Conservation (phyloP, 2,329 filamentous ascomycete species). For the Neonectria faginata region DNA sequence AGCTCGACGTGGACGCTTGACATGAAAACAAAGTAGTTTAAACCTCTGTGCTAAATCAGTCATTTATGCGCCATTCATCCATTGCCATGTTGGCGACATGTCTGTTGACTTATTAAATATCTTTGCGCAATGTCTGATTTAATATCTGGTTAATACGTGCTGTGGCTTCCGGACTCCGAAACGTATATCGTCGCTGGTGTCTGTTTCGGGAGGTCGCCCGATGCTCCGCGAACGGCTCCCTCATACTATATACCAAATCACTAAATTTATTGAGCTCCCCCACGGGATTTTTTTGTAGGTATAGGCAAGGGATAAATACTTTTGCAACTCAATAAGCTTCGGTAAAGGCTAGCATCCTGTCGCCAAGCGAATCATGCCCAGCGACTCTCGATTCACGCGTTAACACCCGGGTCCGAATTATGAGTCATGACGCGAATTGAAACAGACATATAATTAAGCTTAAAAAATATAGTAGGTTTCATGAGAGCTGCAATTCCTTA, state of each 20-base stretch:
- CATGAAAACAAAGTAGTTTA: neutral
- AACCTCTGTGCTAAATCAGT: neutral
- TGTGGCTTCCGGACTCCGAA: neutral
- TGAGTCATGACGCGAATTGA: too few species aligned
- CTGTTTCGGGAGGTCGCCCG: neutral
- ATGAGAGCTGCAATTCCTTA: neutral
- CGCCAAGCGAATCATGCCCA: neutral
- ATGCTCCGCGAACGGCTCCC: neutral
- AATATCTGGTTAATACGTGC: neutral
- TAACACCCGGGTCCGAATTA: neutral
- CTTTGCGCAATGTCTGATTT: too few species aligned
- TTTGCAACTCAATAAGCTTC: neutral
- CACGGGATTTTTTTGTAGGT: too few species aligned
- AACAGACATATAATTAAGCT: neutral
- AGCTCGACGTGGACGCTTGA: too few species aligned
- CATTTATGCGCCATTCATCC: neutral
- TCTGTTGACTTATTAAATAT: too few species aligned
- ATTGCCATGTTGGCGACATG: neutral
- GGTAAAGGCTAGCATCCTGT: neutral
- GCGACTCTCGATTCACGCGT: neutral
- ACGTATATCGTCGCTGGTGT: neutral
- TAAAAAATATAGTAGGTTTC: neutral
- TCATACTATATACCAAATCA: neutral
- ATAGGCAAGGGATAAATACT: neutral
- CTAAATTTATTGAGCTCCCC: too few species aligned